phyloP scores from a whole-genome alignment of 331 rosid species.

The Quercus phellos region DNA sequence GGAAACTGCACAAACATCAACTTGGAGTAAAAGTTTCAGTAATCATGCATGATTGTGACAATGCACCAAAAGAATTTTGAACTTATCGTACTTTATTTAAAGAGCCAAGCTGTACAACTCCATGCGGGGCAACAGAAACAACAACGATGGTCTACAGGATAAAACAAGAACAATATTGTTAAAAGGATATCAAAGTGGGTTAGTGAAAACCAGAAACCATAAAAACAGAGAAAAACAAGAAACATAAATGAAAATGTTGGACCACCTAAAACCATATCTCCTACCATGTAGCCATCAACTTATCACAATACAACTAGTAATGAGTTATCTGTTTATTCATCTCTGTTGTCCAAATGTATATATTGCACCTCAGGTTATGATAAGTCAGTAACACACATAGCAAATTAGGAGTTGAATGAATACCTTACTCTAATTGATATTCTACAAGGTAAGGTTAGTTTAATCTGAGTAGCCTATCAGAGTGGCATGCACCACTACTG shows the following conservation, averaged over 20 bases:
- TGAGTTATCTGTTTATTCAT: neutral
- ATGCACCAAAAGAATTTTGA: slow-evolving; percentile 14
- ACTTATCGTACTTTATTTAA: slow-evolving; percentile 57
- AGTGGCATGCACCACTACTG: neutral
- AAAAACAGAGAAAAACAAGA: neutral
- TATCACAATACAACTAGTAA: neutral
- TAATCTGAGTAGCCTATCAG: neutral
- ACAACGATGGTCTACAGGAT: slow-evolving; percentile 68
- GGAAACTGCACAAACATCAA: slow-evolving; percentile 4
- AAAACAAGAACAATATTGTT: slow-evolving; percentile 14
- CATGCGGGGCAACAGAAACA: slow-evolving; percentile 71
- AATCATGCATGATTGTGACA: slow-evolving; percentile 1
- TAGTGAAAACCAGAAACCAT: neutral
- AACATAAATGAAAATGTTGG: neutral
- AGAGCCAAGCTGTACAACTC: slow-evolving; percentile 96
- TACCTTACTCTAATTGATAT: neutral
- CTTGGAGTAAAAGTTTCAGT: neutral
- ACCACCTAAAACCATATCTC: neutral
- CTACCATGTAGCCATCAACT: neutral
- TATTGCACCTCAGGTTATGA: neutral
- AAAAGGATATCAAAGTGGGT: neutral
- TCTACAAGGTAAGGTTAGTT: neutral
- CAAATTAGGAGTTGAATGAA: neutral
- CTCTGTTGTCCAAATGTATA: neutral
- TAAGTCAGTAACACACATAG: neutral